phyloP scores from a whole-genome alignment of 1,139 yeast genomes.

The Blastobotrys indianensis region DNA sequence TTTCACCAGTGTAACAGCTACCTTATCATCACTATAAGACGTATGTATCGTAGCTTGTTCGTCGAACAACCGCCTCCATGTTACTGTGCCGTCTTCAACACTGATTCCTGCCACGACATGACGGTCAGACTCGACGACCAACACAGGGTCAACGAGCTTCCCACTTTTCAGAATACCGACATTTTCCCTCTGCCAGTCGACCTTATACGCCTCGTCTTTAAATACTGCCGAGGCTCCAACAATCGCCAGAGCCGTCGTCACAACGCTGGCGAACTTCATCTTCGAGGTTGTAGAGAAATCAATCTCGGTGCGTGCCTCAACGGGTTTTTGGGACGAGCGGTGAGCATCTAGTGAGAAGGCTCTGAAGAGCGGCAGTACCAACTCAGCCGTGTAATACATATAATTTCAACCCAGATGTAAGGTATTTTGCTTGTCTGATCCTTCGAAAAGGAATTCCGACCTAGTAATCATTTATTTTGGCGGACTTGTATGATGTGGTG shows the following conservation, averaged over 20 bases:
- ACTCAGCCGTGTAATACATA: no score
- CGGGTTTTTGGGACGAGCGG: slow-evolving; percentile 2
- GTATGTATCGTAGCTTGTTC: neutral
- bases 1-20: neutral
- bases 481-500: no score
- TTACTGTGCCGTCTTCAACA: slow-evolving; percentile 20
- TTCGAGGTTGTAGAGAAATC: slow-evolving; percentile 1
- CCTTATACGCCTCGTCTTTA: slow-evolving; percentile 30
- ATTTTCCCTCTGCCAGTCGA: slow-evolving; percentile 28
- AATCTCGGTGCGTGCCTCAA: neutral
- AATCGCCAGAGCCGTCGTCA: slow-evolving; percentile 2
- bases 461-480: no score
- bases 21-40: neutral
- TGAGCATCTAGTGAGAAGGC: no score
- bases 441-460: no score
- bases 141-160: slow-evolving; percentile 6
- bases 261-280: slow-evolving; percentile 4
- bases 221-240: slow-evolving; percentile 22
- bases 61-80: slow-evolving; percentile 23
- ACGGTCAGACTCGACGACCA: slow-evolving; percentile 17
- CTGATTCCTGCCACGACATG: slow-evolving; percentile 22
- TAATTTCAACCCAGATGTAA: no score
- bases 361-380: no score
- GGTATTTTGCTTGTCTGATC: no score
- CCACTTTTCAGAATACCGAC: slow-evolving; percentile 22